Percentiles rank a stretch among this genome's conserved stretches.
Evolutionary conservation across 345 rosid species (phyloP).

Genomic region (Cardamine resedifolia): DNA sequence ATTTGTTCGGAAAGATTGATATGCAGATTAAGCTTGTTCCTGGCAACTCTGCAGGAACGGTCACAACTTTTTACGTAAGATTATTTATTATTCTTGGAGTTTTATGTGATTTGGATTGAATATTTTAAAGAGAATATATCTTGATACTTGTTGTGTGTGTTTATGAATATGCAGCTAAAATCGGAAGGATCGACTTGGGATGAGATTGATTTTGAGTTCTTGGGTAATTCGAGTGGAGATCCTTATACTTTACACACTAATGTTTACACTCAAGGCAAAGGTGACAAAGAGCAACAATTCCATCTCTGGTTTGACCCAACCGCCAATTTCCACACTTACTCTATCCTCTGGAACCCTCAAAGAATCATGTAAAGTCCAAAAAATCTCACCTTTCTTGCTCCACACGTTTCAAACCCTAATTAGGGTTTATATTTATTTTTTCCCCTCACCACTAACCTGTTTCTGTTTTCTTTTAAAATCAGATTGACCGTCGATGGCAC

Average conservation of each 20-base stretch:
- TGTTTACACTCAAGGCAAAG: slow-evolving; percentile 43
- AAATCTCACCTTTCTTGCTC: not conserved
- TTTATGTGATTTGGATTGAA: not conserved
- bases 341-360: slow-evolving; percentile 50
- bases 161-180: slow-evolving; percentile 15
- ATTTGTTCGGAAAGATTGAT: slow-evolving; percentile 43
- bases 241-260: slow-evolving; percentile 49
- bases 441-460: not conserved
- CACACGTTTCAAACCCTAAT: slow-evolving; percentile 1
- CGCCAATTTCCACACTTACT: slow-evolving; percentile 40
- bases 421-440: not conserved
- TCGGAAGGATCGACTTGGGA: slow-evolving; percentile 38
- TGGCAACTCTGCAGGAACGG: slow-evolving; percentile 54
- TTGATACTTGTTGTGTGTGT: not conserved
- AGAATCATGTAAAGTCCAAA: slow-evolving; percentile 38
- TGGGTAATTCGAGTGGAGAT: slow-evolving; percentile 45
- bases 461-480: not conserved
- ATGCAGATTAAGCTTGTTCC: slow-evolving; percentile 51
- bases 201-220: slow-evolving; percentile 50
- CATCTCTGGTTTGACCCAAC: slow-evolving; percentile 47
- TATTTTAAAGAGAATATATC: not conserved
- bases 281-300: slow-evolving; percentile 47
- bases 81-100: not conserved
- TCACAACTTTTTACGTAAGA: slow-evolving; percentile 50
- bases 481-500: slow-evolving; percentile 56